Conservation (phyloP, 129 eudicot species). For the Centrapalus pauciflorus region DNA sequence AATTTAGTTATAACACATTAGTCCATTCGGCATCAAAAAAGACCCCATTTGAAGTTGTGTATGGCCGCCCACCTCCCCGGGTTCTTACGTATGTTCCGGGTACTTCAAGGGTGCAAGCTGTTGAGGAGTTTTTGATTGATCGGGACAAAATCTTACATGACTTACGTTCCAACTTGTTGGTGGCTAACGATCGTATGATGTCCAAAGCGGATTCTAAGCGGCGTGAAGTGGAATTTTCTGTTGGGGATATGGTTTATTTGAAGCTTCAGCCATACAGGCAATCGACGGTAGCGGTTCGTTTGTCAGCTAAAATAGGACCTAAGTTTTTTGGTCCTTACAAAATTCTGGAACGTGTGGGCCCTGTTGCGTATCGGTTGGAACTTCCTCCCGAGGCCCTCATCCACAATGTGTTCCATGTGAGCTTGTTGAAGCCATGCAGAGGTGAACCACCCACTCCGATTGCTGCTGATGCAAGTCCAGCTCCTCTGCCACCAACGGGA, state of each 20-base stretch:
- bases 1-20: neutral
- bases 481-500: neutral
- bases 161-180: neutral
- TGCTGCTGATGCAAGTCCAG: neutral
- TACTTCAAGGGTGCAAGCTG: neutral
- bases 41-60: neutral
- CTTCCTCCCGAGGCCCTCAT: neutral
- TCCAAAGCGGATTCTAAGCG: neutral
- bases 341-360: neutral
- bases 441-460: neutral
- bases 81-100: slow-evolving; percentile 4
- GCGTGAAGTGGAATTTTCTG: neutral
- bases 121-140: neutral
- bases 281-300: neutral
- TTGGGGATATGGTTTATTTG: neutral
- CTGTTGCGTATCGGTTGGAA: neutral
- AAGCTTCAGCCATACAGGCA: neutral
- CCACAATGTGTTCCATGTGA: neutral
- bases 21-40: neutral
- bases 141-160: neutral
- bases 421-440: neutral
- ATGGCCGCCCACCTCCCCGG: neutral
- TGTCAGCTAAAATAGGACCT: neutral
- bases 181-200: neutral
- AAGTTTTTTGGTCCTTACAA: neutral